Percentiles rank a stretch among this genome's conserved stretches.
Evolutionary conservation across 257 asterid species (phyloP).

Genomic region (Capsicum pubescens): DNA sequence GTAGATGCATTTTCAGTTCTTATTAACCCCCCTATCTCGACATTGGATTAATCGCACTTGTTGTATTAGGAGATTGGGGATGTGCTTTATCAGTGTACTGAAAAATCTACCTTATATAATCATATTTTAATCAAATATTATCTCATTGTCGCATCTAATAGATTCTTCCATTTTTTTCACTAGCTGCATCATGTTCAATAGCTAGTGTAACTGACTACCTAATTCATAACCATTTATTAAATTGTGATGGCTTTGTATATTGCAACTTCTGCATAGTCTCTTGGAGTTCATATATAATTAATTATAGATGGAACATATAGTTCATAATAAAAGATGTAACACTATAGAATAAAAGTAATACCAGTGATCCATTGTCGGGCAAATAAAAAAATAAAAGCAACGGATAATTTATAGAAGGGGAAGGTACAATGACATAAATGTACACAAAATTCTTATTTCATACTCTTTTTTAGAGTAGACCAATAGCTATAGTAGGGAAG

Average conservation of each 20-base stretch:
- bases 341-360: not conserved
- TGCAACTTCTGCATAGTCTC: not conserved
- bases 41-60: conserved; percentile 60
- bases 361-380: not conserved
- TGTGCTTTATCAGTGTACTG: not conserved
- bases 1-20: conserved; percentile 75
- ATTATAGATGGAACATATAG: not conserved
- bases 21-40: conserved; percentile 61
- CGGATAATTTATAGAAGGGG: too few species aligned
- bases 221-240: conserved; percentile 53
- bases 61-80: conserved; percentile 91
- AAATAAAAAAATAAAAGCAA: too few species aligned
- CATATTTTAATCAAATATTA: not conserved
- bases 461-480: too few species aligned
- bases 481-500: too few species aligned
- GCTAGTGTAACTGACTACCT: conserved; percentile 74
- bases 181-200: conserved; percentile 85
- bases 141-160: conserved; percentile 24
- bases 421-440: too few species aligned
- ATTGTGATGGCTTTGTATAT: conserved; percentile 45
- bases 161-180: conserved; percentile 74
- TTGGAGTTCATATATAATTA: conserved; percentile 30
- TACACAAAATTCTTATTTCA: too few species aligned
- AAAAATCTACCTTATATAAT: not conserved
- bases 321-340: conserved; percentile 6